These are phyloP conservation scores for Hygrocybe coccinea DNA, from an alignment of 768 basidiomycete species.

Conservation along the genomic window DNA sequence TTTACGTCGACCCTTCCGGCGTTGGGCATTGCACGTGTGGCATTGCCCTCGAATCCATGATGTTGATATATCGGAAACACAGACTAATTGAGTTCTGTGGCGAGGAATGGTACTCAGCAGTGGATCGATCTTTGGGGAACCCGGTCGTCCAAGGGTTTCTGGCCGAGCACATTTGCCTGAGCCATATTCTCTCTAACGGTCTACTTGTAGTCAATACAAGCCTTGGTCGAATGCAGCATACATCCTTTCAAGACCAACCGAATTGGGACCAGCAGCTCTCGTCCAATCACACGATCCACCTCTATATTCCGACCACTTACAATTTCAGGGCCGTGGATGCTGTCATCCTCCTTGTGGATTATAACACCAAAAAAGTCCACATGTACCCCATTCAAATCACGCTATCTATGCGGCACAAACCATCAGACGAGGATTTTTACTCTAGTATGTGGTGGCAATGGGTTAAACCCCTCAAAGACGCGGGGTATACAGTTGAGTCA, in stretches of 20 bases:
- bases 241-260: conserved; percentile 7
- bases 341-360: conserved; percentile 14
- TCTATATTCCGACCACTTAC: conserved; percentile 13
- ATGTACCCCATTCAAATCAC: conserved; percentile 16
- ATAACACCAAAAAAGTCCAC: conserved; percentile 7
- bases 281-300: conserved; percentile 6
- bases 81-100: conserved; percentile 1
- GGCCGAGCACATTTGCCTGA: conserved; percentile 11
- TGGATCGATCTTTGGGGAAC: conserved; percentile 6
- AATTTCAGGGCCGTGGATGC: conserved; percentile 16
- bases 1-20: conserved; percentile 11
- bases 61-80: conserved; percentile 7
- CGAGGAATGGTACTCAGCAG: conserved; percentile 9
- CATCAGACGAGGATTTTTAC: conserved; percentile 14
- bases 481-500: conserved; percentile 13
- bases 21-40: conserved; percentile 14
- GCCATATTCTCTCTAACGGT: conserved; percentile 7
- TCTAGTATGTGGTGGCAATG: conserved; percentile 10
- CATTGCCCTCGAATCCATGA: conserved; percentile 12
- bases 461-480: conserved; percentile 6
- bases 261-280: conserved; percentile 2
- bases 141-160: conserved; percentile 14
- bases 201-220: conserved; percentile 6
- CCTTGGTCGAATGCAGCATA: conserved; percentile 12
- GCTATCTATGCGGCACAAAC: conserved; percentile 11